phyloP scores from a whole-genome alignment of 2,329 filamentous ascomycete genomes.

The Alternaria longipes region DNA sequence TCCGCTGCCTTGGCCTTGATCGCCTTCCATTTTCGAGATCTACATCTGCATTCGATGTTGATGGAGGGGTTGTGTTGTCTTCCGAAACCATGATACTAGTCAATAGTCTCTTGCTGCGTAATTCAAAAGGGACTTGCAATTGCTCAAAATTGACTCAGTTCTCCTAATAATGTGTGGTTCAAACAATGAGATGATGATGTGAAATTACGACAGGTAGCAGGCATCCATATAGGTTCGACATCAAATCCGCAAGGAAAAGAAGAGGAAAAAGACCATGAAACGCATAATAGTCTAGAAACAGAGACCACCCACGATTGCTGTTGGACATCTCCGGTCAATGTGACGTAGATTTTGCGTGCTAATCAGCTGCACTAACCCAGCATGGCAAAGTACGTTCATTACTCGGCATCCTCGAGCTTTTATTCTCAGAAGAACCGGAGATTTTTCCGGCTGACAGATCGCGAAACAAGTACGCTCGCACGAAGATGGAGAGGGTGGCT shows the following conservation, averaged over 20 bases:
- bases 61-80: not conserved
- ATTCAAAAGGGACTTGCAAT: not conserved
- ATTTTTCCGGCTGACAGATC: not conserved
- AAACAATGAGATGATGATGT: not conserved
- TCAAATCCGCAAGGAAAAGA: not conserved
- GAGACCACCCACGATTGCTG: not conserved
- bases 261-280: not conserved
- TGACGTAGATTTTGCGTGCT: conserved; percentile 10
- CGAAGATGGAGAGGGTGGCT: not conserved
- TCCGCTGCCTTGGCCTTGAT: conserved; percentile 19
- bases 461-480: not conserved
- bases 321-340: conserved; percentile 5
- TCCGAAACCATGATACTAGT: not conserved
- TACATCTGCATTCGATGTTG: not conserved
- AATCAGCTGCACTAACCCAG: not conserved
- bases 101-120: not conserved
- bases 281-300: not conserved
- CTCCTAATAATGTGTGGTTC: not conserved
- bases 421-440: conserved; percentile 11
- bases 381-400: not conserved
- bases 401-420: not conserved
- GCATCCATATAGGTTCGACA: not conserved
- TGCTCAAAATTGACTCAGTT: not conserved
- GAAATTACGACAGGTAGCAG: not conserved
- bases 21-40: conserved; percentile 24